Percentiles rank a stretch among this genome's conserved stretches.
Conservation (phyloP, 306 rosid genomes). For the Alnus rubra region DNA sequence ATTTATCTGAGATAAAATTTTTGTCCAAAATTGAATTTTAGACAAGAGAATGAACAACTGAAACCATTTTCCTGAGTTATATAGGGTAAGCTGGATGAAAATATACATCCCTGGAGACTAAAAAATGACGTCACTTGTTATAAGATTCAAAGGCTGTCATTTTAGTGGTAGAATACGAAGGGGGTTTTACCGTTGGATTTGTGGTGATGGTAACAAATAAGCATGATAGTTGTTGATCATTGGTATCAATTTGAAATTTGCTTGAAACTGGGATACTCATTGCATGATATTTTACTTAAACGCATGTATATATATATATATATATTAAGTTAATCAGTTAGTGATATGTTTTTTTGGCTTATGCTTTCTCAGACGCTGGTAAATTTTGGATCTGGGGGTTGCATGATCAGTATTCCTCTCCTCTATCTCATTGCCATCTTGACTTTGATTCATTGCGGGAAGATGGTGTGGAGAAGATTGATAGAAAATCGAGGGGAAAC, state of each 20-base stretch:
- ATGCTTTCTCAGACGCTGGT: conserved; percentile 63
- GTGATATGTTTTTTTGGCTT: too few species aligned
- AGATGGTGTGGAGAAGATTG: conserved; percentile 85
- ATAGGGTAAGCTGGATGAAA: too few species aligned
- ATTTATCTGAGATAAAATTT: not conserved
- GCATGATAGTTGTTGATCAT: too few species aligned
- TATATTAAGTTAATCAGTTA: too few species aligned
- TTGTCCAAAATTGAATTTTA: not conserved
- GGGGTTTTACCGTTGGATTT: too few species aligned
- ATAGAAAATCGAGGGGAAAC: conserved; percentile 45
- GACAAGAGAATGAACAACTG: not conserved
- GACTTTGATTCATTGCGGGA: conserved; percentile 72
- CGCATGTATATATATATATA: too few species aligned
- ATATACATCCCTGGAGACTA: not conserved
- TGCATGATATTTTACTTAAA: not conserved
- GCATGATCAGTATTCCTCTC: conserved; percentile 72
- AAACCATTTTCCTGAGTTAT: not conserved
- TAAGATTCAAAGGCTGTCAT: too few species aligned
- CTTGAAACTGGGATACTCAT: not conserved
- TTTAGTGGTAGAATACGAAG: too few species aligned
- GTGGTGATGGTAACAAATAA: too few species aligned
- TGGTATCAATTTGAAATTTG: not conserved
- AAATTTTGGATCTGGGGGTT: conserved; percentile 89
- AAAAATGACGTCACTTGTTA: not conserved
- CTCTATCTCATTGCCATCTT: conserved; percentile 55